Base-by-base conservation (phyloP, 208 protist genomes). In the Baffinella frigidus region DNA sequence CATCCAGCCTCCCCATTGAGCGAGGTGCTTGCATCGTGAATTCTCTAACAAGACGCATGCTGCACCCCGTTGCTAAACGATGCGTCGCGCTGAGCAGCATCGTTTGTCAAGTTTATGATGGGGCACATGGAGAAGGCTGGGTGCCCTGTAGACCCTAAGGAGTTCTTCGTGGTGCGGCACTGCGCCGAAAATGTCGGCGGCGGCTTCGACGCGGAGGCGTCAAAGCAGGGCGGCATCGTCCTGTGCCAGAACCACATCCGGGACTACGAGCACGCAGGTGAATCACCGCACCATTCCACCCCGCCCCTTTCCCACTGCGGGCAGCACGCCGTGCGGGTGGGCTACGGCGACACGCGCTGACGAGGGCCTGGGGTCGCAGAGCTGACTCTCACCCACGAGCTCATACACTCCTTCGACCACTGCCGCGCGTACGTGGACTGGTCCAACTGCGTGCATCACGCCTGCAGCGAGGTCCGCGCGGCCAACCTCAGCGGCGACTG, bases 401-500 rank as follows among this genome's bases (percentile, higher is more conserved):
- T 89, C 33, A 64, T 94, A 1, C 93, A 94, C 67, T 92, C 93
- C 14, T 94, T 87, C 71, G 93, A 94, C 61, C 74, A 94, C 56
- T 94, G 93, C 56, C 71, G 93, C 0, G 93, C 93, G 14, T 77
- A 92, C 36, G 89, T 94, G 36, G 89, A 93, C 43, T 94, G 93
- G 93, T 67, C 39, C 56, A 94, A 94, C 73, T 94, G 93, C 39
- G 81, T 94, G 11, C 93, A 94, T 38, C 93, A 94, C 48, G 93
- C 93, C 5, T 94, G 93, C 80, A 94, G 87, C 67, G 93, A 94
- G 81, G 87, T 94, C 20, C 61, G 93, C 10, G 93, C 93, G 27
- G 93, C 92, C 7, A 94, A 89, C 61, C 67, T 94, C 36, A 94
- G 93, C 77, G 92, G 92, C 38, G 93, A 94, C 43, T 94, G 93